These are phyloP conservation scores for Rhododendron williamsianum DNA, from an alignment of 148 eudicot genomes.

Conservation along the genomic window DNA sequence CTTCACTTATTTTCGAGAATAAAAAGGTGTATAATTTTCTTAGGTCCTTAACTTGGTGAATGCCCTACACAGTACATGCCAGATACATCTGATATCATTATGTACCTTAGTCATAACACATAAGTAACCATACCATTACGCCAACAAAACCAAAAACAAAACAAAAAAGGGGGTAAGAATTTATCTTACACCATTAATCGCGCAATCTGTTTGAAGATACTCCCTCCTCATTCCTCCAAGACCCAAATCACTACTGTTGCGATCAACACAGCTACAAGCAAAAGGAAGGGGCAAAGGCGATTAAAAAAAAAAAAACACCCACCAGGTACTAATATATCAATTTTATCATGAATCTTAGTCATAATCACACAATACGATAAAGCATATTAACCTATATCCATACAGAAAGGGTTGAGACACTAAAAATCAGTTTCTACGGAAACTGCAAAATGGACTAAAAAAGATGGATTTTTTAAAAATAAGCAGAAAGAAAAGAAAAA, in stretches of 20 bases:
- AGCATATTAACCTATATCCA: not conserved
- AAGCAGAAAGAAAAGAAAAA: not conserved
- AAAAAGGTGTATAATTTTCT: too few relatives aligned
- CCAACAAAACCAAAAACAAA: not conserved
- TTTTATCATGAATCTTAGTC: not conserved
- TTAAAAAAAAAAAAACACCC: not conserved
- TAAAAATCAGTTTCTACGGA: not conserved
- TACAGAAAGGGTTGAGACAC: not conserved
- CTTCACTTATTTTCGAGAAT: not conserved
- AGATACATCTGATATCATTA: not conserved
- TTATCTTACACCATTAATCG: conserved; percentile 60
- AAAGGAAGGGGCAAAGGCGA: not conserved
- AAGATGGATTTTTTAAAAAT: not conserved
- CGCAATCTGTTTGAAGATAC: conserved; percentile 90
- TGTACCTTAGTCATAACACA: not conserved
- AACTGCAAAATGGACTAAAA: not conserved
- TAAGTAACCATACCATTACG: not conserved
- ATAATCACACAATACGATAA: not conserved
- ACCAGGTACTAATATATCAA: not conserved
- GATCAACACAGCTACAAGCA: conserved; percentile 74
- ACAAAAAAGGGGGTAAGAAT: not conserved
- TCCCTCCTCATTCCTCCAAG: conserved; percentile 92
- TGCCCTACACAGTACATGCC: not conserved
- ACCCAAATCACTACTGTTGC: conserved; percentile 93
- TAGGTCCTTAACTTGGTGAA: not conserved